Conservation (phyloP, 495 filamentous ascomycete genomes). For the Articulospora tetracladia region DNA sequence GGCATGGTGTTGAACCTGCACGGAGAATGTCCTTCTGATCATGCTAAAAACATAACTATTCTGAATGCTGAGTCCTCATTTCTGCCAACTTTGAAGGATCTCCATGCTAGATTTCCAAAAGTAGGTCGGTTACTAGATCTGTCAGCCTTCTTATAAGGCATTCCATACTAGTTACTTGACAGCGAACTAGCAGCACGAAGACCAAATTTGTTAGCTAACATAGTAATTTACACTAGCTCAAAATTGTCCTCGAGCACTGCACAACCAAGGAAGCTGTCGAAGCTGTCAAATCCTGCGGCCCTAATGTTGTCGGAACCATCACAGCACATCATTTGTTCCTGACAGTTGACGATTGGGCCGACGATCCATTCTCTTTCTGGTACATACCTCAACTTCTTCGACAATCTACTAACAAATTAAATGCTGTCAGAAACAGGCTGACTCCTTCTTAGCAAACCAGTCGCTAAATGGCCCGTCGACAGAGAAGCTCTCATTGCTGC, state of each 20-base stretch:
- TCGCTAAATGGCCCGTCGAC: conserved; percentile 60
- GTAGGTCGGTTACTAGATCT: not conserved
- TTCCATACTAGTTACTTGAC: no score
- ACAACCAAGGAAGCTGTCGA: conserved; percentile 79
- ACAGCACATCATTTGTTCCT: conserved; percentile 74
- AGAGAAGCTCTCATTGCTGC: conserved; percentile 62
- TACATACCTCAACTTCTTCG: conserved; percentile 25
- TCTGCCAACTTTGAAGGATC: conserved; percentile 66
- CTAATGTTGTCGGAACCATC: conserved; percentile 69
- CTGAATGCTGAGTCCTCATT: conserved; percentile 80
- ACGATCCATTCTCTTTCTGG: conserved; percentile 70
- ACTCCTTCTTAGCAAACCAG: conserved; percentile 34
- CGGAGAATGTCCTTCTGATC: conserved; percentile 49
- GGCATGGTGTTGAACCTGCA: conserved; percentile 57
- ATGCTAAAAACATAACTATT: conserved; percentile 63
- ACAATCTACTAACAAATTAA: no score
- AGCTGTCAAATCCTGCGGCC: conserved; percentile 69
- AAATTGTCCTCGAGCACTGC: conserved; percentile 60
- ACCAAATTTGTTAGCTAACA: conserved; percentile 44
- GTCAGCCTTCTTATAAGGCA: no score
- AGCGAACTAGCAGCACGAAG: not conserved
- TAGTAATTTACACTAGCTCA: not conserved
- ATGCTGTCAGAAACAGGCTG: not conserved
- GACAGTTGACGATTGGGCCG: conserved; percentile 60
- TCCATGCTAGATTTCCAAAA: conserved; percentile 73